These are phyloP conservation scores for Picea glauca DNA, from an alignment of 75 land plant genomes.

Conservation along the genomic window DNA sequence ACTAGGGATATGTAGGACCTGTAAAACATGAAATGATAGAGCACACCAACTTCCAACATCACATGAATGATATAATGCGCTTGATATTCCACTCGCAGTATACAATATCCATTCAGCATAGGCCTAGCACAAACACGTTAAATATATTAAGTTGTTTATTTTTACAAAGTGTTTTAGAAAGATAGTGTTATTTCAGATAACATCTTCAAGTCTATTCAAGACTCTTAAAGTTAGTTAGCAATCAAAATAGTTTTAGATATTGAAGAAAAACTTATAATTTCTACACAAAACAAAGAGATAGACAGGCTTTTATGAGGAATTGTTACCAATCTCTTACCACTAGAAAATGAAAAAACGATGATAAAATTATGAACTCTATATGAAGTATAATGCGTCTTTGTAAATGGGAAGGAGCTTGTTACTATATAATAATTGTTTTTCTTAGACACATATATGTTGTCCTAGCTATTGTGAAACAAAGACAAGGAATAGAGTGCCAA, in stretches of 20 bases:
- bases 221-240: background rate
- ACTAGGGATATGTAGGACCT: conserved; percentile 36
- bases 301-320: background rate
- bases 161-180: background rate
- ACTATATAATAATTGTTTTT: background rate
- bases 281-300: background rate
- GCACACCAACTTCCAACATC: conserved; percentile 92
- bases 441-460: background rate
- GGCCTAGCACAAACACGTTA: conserved; percentile 42
- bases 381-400: background rate
- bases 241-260: background rate
- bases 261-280: background rate
- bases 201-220: background rate
- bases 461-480: background rate
- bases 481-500: background rate
- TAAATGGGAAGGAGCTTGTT: background rate
- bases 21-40: conserved; percentile 60
- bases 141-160: background rate
- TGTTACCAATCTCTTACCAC: background rate
- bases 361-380: too few species aligned
- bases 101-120: conserved; percentile 82
- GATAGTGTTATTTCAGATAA: background rate
- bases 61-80: conserved; percentile 93
- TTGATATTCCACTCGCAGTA: conserved; percentile 81
- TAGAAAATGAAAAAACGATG: background rate